Conservation (phyloP, 2,329 filamentous ascomycete genomes). For the Cladosporium austrohemisphaericum region DNA sequence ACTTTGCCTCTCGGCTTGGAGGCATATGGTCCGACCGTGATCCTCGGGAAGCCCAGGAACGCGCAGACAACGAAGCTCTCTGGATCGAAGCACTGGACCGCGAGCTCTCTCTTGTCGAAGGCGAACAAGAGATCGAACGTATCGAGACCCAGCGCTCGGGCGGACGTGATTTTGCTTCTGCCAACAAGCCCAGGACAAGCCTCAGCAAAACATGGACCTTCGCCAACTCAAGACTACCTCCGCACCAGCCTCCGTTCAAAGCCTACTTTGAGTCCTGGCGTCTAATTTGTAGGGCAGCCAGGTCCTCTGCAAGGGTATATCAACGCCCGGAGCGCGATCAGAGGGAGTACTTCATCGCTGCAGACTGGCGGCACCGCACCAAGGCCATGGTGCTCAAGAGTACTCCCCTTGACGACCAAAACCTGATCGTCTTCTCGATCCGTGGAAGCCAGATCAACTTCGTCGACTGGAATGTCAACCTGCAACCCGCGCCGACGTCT, state of each 20-base stretch:
- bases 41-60: background rate
- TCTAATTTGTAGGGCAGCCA: conserved; percentile 72
- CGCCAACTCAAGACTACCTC: conserved; percentile 69
- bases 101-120: conserved; percentile 9
- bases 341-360: conserved; percentile 64
- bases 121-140: background rate
- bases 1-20: background rate
- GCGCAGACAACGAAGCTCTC: background rate
- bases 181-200: background rate
- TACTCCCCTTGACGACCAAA: conserved; percentile 70
- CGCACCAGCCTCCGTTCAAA: conserved; percentile 62
- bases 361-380: conserved; percentile 69
- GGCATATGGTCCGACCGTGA: background rate
- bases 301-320: conserved; percentile 74
- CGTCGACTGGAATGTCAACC: conserved; percentile 82
- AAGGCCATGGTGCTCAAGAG: conserved; percentile 85
- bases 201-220: conserved; percentile 70
- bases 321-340: conserved; percentile 60
- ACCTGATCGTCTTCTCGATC: conserved; percentile 79
- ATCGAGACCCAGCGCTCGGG: background rate
- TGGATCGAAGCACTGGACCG: conserved; percentile 11
- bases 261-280: conserved; percentile 73
- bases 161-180: background rate
- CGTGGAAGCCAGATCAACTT: conserved; percentile 70
- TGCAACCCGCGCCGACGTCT: conserved; percentile 63